Conservation (phyloP, 345 rosid genomes). For the Rubroshorea leprosula region DNA sequence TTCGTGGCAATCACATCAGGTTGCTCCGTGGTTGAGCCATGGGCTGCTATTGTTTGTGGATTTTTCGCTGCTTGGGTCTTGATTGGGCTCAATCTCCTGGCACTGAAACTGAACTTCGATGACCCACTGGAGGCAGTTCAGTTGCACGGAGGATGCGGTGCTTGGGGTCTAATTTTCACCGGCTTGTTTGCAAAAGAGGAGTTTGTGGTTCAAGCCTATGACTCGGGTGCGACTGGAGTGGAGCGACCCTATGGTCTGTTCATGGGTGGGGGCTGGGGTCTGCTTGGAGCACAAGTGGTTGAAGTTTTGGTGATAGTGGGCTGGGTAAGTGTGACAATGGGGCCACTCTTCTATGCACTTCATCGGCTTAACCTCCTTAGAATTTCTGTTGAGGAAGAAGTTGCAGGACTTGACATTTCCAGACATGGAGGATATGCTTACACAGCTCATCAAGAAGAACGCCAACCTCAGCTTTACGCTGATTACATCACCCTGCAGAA, state of each 20-base stretch:
- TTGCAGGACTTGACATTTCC: constrained; percentile 55
- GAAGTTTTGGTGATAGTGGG: constrained; percentile 36
- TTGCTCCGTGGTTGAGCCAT: constrained; percentile 61
- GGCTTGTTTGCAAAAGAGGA: constrained; percentile 58
- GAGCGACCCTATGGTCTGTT: constrained; percentile 42
- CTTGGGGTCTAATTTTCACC: constrained; percentile 55
- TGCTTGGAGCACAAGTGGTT: constrained; percentile 41
- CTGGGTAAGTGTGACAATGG: constrained; percentile 55
- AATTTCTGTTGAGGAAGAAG: constrained; percentile 42
- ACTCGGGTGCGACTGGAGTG: constrained; percentile 33
- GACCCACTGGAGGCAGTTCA: constrained; percentile 62
- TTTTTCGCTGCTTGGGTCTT: constrained; percentile 45
- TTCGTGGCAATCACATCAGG: constrained; percentile 60
- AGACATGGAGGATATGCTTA: constrained; percentile 59
- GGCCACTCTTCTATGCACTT: constrained; percentile 46
- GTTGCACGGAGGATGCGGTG: constrained; percentile 63
- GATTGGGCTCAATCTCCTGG: constrained; percentile 40
- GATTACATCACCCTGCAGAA: constrained; percentile 33
- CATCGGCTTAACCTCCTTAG: constrained; percentile 38
- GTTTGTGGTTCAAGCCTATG: constrained; percentile 47
- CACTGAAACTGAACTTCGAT: constrained; percentile 38
- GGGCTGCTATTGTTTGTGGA: constrained; percentile 62
- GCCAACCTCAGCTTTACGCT: constrained; percentile 26
- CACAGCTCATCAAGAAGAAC: constrained; percentile 30
- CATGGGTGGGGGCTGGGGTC: constrained; percentile 61